phyloP scores from a whole-genome alignment of 345 rosid species.

The Populus pruinosa region DNA sequence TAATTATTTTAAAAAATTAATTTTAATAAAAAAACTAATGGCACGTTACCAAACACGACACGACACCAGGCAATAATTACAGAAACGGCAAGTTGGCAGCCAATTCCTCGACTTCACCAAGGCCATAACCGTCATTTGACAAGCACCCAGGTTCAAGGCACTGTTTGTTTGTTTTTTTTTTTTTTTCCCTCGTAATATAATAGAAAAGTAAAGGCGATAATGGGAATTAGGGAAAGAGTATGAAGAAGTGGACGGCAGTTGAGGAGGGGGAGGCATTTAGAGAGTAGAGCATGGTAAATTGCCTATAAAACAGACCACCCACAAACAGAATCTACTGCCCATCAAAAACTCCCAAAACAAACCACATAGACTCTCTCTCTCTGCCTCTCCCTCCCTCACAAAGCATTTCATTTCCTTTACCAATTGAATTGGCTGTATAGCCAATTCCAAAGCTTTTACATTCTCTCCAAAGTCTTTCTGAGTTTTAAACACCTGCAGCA shows the following conservation, averaged over 20 bases:
- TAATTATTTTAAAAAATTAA: too few relatives aligned
- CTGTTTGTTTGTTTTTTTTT: neutral
- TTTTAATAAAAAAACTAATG: too few relatives aligned
- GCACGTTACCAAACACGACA: too few relatives aligned
- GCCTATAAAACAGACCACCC: neutral
- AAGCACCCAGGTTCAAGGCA: neutral
- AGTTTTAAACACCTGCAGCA: neutral
- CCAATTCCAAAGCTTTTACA: neutral
- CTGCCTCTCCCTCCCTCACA: neutral
- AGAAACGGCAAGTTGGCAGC: neutral
- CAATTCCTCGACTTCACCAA: neutral
- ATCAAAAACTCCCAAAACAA: neutral
- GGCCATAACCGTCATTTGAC: neutral
- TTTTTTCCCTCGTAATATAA: neutral
- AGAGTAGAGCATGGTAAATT: neutral
- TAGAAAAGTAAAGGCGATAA: neutral
- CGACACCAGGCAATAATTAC: neutral
- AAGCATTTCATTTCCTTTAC: neutral
- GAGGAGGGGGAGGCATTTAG: neutral
- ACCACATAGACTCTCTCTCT: neutral
- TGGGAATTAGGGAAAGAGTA: neutral
- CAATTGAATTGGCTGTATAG: neutral
- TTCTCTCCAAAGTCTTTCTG: neutral
- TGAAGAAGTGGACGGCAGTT: neutral
- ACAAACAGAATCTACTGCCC: slow-evolving; percentile 6